Conservation (phyloP, 495 filamentous ascomycete species). For the Cryomyces minteri region DNA sequence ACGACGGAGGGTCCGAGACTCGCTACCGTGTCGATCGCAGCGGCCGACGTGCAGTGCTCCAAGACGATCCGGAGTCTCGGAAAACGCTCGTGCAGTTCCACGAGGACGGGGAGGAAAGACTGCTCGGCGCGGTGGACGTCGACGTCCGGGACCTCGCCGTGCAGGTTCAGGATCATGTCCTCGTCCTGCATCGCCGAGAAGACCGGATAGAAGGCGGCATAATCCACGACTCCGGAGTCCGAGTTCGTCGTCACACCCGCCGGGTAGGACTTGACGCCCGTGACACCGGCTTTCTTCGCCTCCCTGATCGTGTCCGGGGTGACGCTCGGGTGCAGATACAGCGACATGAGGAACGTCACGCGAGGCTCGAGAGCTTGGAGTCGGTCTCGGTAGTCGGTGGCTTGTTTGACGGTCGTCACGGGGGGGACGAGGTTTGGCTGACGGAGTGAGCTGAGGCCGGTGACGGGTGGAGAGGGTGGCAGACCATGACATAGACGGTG, state of each 20-base stretch:
- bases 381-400: constrained; percentile 51
- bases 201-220: constrained; percentile 52
- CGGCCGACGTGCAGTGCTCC: constrained; percentile 70
- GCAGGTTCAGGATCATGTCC: constrained; percentile 43
- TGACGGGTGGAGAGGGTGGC: no score
- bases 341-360: constrained; percentile 73
- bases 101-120: constrained; percentile 59
- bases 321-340: constrained; percentile 63
- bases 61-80: constrained; percentile 65
- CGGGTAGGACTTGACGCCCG: constrained; percentile 39
- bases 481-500: constrained; percentile 44
- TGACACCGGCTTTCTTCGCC: constrained; percentile 45
- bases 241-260: constrained; percentile 71
- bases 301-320: constrained; percentile 63
- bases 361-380: constrained; percentile 50
- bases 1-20: constrained; percentile 42
- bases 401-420: constrained; percentile 53
- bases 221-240: constrained; percentile 57
- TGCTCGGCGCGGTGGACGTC: constrained; percentile 59
- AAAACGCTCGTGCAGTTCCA: constrained; percentile 51
- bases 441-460: constrained; percentile 4
- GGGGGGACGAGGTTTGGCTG: constrained; percentile 58
- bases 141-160: constrained; percentile 32
- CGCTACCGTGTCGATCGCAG: constrained; percentile 61
- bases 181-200: constrained; percentile 63